Conservation (phyloP, 768 basidiomycete genomes). For the Sarcodon sp. region DNA sequence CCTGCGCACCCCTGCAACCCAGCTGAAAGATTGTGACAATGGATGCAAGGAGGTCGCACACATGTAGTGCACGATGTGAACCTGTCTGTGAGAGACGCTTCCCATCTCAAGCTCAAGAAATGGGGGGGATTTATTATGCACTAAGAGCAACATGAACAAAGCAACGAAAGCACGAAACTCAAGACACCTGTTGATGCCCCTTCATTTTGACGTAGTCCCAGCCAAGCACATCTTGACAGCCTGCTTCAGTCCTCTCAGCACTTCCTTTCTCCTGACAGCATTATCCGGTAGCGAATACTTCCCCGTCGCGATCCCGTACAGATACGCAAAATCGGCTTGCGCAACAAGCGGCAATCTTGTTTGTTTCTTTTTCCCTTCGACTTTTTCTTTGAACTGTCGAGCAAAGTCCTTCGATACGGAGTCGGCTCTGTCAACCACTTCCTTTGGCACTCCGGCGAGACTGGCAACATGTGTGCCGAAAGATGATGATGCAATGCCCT, state of each 20-base stretch:
- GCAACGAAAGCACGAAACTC: background rate
- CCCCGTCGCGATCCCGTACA: constrained; percentile 50
- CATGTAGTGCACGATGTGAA: no score
- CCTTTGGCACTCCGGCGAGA: constrained; percentile 80
- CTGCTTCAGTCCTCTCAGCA: constrained; percentile 40
- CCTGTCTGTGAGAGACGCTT: no score
- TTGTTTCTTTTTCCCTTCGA: constrained; percentile 50
- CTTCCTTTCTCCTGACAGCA: constrained; percentile 34
- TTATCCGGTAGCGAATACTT: constrained; percentile 39
- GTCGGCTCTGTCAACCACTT: constrained; percentile 84
- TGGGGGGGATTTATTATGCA: background rate
- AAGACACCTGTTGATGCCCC: background rate
- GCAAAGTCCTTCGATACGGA: constrained; percentile 80
- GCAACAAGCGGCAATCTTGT: constrained; percentile 59
- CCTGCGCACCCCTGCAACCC: no score
- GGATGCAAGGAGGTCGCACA: no score
- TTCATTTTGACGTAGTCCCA: background rate
- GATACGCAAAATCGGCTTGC: constrained; percentile 85
- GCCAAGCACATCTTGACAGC: constrained; percentile 19
- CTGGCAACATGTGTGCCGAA: constrained; percentile 94
- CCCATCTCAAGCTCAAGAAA: no score
- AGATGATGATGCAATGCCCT: constrained; percentile 76
- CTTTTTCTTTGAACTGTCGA: constrained; percentile 70
- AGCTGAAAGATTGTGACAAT: no score
- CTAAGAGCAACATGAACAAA: background rate